Evolutionary conservation across 75 land plant genomes (phyloP).

Genomic region (Picea glauca): DNA sequence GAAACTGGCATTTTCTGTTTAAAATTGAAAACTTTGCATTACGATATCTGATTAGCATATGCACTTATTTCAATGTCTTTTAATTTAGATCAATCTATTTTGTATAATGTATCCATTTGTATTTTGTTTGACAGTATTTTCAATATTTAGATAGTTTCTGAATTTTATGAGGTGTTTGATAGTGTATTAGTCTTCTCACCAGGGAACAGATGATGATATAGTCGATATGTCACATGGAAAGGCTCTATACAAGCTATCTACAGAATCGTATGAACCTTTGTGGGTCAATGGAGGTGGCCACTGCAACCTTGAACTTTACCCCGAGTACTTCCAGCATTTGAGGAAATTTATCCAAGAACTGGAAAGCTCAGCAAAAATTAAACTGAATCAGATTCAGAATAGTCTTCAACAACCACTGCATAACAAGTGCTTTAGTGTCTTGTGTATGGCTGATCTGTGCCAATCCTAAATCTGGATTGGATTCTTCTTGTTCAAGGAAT

Average conservation of each 20-base stretch:
- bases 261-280: conserved; percentile 76
- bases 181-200: conserved; percentile 1
- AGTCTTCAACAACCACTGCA: not conserved
- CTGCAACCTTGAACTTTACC: conserved; percentile 84
- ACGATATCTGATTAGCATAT: no score
- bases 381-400: not conserved
- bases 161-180: not conserved
- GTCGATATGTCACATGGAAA: conserved; percentile 78
- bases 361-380: conserved; percentile 34
- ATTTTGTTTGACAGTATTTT: no score
- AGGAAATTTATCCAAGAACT: conserved; percentile 57
- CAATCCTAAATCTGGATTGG: not conserved
- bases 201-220: conserved; percentile 86
- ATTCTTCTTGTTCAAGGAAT: no score
- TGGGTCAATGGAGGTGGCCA: conserved; percentile 90
- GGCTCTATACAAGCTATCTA: conserved; percentile 53
- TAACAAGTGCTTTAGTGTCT: not conserved
- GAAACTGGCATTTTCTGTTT: no score
- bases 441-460: not conserved
- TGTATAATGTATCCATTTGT: no score
- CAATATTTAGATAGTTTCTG: not conserved
- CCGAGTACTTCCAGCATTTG: conserved; percentile 81
- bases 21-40: no score
- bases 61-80: no score
- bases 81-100: no score